Conservation (phyloP, 2,329 filamentous ascomycete species). For the Emergomyces pasteurianus region DNA sequence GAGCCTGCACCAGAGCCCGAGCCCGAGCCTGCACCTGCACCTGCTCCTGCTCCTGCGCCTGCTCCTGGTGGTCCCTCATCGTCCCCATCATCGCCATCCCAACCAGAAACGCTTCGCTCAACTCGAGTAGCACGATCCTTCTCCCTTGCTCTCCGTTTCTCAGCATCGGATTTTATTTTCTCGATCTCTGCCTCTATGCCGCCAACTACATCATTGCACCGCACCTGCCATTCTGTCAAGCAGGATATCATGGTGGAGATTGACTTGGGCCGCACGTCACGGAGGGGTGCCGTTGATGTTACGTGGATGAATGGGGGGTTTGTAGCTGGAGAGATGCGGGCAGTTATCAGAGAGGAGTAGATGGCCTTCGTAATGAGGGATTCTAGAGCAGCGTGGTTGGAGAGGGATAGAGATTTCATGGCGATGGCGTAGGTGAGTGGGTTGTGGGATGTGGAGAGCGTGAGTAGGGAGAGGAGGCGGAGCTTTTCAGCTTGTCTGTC, state of each 20-base stretch:
- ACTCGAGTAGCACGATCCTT: slow-evolving; percentile 38
- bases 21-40: slow-evolving; percentile 9
- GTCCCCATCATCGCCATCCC: slow-evolving; percentile 12
- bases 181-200: slow-evolving; percentile 67
- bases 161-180: slow-evolving; percentile 49
- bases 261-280: slow-evolving; percentile 66
- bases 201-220: slow-evolving; percentile 61
- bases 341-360: slow-evolving; percentile 71
- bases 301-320: slow-evolving; percentile 62
- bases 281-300: slow-evolving; percentile 68
- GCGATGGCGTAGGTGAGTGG: slow-evolving; percentile 65
- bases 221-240: slow-evolving; percentile 62
- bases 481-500: slow-evolving; percentile 70
- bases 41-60: slow-evolving; percentile 10
- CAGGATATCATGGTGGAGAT: slow-evolving; percentile 56
- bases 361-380: slow-evolving; percentile 75
- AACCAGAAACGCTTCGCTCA: slow-evolving; percentile 37
- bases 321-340: slow-evolving; percentile 80
- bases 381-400: slow-evolving; percentile 61
- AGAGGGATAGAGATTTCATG: slow-evolving; percentile 53
- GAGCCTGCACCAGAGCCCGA: slow-evolving; percentile 8
- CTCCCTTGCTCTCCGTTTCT: slow-evolving; percentile 41
- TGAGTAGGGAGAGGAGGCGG: slow-evolving; percentile 77
- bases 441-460: slow-evolving; percentile 55
- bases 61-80: slow-evolving; percentile 16